Percentiles rank a stretch among this genome's conserved stretches.
Evolutionary conservation across 2,329 filamentous ascomycete species (phyloP).

Genomic region (Zarea fungicola): DNA sequence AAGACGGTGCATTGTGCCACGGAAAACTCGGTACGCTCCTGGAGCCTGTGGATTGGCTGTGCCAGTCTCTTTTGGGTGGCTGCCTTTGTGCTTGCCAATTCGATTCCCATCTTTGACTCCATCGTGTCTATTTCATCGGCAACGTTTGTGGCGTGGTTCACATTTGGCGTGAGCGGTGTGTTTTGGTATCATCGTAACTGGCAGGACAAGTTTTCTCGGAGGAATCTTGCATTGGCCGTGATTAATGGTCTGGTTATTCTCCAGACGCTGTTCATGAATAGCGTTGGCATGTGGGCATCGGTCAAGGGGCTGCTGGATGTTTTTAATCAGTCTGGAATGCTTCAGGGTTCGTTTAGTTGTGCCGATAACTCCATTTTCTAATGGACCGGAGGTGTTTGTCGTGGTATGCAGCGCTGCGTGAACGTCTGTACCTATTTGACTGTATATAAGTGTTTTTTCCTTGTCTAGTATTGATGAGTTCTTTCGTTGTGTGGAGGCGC

Average conservation of each 20-base stretch:
- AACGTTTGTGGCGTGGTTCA: slow-evolving; percentile 33
- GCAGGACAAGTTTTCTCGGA: slow-evolving; percentile 24
- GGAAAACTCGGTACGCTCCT: slow-evolving; percentile 27
- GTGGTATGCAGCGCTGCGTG: not conserved
- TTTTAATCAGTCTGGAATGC: slow-evolving; percentile 22
- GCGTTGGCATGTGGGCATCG: slow-evolving; percentile 30
- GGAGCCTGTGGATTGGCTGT: slow-evolving; percentile 30
- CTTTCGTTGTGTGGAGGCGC: too few relatives aligned
- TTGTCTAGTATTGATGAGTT: too few relatives aligned
- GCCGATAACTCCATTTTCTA: slow-evolving; percentile 31
- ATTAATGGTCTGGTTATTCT: slow-evolving; percentile 27
- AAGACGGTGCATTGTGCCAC: slow-evolving; percentile 29
- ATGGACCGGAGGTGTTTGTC: not conserved
- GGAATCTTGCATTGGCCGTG: slow-evolving; percentile 24
- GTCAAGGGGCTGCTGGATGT: slow-evolving; percentile 27
- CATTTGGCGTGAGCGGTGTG: slow-evolving; percentile 31
- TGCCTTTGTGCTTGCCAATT: slow-evolving; percentile 31
- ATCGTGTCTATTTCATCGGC: slow-evolving; percentile 32
- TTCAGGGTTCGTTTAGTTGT: slow-evolving; percentile 29
- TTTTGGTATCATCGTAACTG: slow-evolving; percentile 34
- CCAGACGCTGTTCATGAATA: slow-evolving; percentile 31
- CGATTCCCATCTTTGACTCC: slow-evolving; percentile 33
- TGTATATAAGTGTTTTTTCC: too few relatives aligned
- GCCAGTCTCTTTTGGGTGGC: slow-evolving; percentile 30
- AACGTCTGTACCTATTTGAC: too few relatives aligned